phyloP scores from a whole-genome alignment of 495 filamentous ascomycete species.

The Aspergillus coremiiformis region DNA sequence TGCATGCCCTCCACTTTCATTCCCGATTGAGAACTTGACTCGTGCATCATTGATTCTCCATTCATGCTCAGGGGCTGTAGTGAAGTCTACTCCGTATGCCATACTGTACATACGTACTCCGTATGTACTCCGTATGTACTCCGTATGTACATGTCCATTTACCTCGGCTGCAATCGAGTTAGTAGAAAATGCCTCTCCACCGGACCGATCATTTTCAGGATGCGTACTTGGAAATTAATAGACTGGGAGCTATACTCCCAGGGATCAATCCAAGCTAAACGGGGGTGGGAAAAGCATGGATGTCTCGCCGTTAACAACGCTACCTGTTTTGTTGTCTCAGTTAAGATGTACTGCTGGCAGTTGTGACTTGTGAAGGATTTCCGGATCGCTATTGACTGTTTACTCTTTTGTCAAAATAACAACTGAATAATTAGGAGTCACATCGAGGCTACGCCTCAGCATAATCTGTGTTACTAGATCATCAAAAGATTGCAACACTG shows the following conservation, averaged over 20 bases:
- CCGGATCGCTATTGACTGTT: too few species aligned
- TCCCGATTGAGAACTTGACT: not conserved
- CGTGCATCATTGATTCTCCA: not conserved
- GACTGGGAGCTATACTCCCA: not conserved
- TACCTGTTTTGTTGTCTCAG: not conserved
- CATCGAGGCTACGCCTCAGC: not conserved
- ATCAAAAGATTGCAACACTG: not conserved
- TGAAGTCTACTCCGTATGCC: too few species aligned
- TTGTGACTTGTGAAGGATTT: not conserved
- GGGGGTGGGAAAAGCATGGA: not conserved
- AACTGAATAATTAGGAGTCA: not conserved
- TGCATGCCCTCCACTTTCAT: not conserved
- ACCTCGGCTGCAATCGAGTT: too few species aligned
- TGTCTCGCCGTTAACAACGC: not conserved
- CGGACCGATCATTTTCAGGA: not conserved
- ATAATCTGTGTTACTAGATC: not conserved
- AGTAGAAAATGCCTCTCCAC: not conserved
- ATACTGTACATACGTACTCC: too few species aligned
- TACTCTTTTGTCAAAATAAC: too few species aligned
- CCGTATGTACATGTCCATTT: too few species aligned
- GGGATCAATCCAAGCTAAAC: not conserved
- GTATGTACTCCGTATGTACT: too few species aligned
- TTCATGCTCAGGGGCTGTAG: not conserved
- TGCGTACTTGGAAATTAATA: not conserved
- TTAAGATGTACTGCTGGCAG: not conserved